Evolutionary conservation across 352 stramenopile genomes (phyloP), one percentile per base, ranked within the genome.

Genomic region (Globisporangium acanthophoron): DNA sequence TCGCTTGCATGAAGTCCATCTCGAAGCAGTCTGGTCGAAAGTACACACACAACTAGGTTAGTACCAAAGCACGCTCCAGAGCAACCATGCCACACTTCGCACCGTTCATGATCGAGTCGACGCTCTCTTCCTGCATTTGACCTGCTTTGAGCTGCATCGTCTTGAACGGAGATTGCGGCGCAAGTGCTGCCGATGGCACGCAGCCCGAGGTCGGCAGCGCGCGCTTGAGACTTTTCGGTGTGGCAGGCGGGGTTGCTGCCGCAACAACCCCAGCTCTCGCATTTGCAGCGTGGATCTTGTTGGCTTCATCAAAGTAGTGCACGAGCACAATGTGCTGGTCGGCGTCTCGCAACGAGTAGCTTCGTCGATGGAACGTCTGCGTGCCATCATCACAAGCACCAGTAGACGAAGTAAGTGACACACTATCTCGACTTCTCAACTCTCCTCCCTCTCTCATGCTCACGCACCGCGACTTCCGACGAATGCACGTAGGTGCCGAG

Each of bases 401-500:
- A 16, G 37, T 12, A 41, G 35, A 15, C 12, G 4, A 5, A 18
- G 12, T 43, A 6, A 5, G 12, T 13, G 37, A 39, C 33, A 3
- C 24, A 27, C 24, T 27, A 27, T 27, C 24, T 27, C 24, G 24
- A 27, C 33, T 37, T 11, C 33, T 37, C 33, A 37, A 43, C 0
- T 13, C 11, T 18, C 37, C 16, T 18, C 13, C 3, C 3, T 43
- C 37, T 5, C 12, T 40, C 3, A 40, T 13, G 4, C 5, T 43
- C 37, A 74, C 76, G 33, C 64, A 90, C 83, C 39, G 73, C 71
- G 27, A 70, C 75, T 29, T 92, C 82, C 4, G 79, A 70, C 44
- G 85, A 94, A 65, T 94, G 85, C 24, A 92, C 85, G 67, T 94
- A 94, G 8, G 74, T 87, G 29, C 85, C 85, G 13, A 94, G 61